Percentiles rank a stretch among this genome's conserved stretches.
phyloP scores from a whole-genome alignment of 305 asterid species.

The Fraxinus velutina region DNA sequence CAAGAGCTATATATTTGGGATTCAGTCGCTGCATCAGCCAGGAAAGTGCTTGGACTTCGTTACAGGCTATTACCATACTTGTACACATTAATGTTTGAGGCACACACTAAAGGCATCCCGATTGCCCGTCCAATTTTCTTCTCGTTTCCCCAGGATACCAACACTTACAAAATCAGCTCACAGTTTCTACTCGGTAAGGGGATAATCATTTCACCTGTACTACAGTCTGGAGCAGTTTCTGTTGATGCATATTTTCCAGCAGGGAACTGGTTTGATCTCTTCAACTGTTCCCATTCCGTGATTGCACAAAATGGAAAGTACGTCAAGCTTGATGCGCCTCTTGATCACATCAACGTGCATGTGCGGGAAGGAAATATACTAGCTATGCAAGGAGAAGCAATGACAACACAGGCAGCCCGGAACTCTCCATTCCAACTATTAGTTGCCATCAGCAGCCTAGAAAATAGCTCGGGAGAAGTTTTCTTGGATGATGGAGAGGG shows the following conservation, averaged over 20 bases:
- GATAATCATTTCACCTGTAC: conserved; percentile 70
- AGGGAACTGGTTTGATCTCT: conserved; percentile 79
- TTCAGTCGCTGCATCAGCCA: conserved; percentile 75
- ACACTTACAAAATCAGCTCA: conserved; percentile 52
- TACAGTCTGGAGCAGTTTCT: conserved; percentile 41
- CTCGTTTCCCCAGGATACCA: conserved; percentile 64
- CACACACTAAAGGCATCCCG: conserved; percentile 64
- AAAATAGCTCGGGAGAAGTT: conserved; percentile 46
- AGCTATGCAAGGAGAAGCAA: conserved; percentile 65
- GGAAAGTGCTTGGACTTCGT: conserved; percentile 65
- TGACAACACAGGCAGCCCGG: conserved; percentile 64
- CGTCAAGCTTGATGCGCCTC: conserved; percentile 59
- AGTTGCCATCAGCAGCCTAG: conserved; percentile 33
- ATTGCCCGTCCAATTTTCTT: conserved; percentile 78
- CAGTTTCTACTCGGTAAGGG: conserved; percentile 76
- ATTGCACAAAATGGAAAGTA: conserved; percentile 33
- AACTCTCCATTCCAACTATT: conserved; percentile 52
- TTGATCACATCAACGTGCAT: conserved; percentile 60
- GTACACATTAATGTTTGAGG: conserved; percentile 65
- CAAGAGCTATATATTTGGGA: conserved; percentile 81
- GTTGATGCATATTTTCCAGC: conserved; percentile 72
- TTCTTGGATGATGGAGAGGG: conserved; percentile 65
- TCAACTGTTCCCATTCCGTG: conserved; percentile 44
- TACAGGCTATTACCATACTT: conserved; percentile 65
- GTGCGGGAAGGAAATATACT: conserved; percentile 55